Evolutionary conservation across 805 yeast genomes (phyloP).

Genomic region (Saccharomyces mikatae): DNA sequence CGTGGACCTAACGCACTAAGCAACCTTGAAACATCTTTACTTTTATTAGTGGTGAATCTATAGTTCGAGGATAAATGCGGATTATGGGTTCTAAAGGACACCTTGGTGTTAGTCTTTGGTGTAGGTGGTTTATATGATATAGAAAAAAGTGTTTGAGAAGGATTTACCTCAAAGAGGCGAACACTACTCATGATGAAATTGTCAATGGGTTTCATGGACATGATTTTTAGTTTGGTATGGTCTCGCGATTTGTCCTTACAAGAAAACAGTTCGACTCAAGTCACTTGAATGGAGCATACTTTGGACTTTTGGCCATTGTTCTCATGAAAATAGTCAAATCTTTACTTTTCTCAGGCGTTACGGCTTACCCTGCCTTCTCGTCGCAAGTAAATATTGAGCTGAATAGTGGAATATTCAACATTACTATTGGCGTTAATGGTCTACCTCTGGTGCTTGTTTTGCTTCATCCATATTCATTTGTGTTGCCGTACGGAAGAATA

Average conservation of each 20-base stretch:
- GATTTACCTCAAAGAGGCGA: constrained; percentile 37
- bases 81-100: constrained; percentile 53
- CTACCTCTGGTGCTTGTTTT: neutral
- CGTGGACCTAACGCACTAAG: constrained; percentile 67
- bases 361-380: neutral
- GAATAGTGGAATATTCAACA: neutral
- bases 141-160: constrained; percentile 27
- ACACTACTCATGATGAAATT: constrained; percentile 36
- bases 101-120: constrained; percentile 7
- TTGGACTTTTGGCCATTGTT: neutral
- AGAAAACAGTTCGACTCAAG: neutral
- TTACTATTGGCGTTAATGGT: neutral
- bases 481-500: too few relatives aligned
- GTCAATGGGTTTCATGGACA: constrained; percentile 32
- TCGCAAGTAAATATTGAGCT: neutral
- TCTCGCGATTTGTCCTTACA: neutral
- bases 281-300: neutral
- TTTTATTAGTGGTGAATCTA: constrained; percentile 48
- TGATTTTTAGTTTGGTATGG: neutral
- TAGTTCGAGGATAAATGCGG: constrained; percentile 56
- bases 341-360: neutral
- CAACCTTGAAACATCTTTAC: constrained; percentile 67
- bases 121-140: constrained; percentile 33
- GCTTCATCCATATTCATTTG: too few relatives aligned
- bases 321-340: neutral